Evolutionary conservation across 2,329 filamentous ascomycete genomes (phyloP), one percentile per base, ranked within the genome.

Genomic region (Cladophialophora chaetospira): DNA sequence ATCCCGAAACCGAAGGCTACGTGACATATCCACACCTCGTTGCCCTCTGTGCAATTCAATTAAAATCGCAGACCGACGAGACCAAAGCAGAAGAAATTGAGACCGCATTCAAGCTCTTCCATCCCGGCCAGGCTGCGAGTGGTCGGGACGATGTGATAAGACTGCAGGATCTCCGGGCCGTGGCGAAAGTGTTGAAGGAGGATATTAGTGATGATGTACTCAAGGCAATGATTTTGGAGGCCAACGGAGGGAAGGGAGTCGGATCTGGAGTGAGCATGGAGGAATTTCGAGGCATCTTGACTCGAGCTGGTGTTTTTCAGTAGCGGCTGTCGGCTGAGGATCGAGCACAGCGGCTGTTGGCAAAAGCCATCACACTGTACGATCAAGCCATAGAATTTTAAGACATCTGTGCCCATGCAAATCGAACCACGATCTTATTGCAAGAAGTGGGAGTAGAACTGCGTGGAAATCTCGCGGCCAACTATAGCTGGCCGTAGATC

Each of bases 151-250:
- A 81, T 2, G 83, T 83, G n/a, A 96, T 99, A 64, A 94, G 88
- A 1, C 68, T 97, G 25, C 82, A 81, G 13, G 88, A 96, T 73
- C 75, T 99, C 69, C 83, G 84, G 69, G 81, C 88, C 67, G 87
- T 97, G 52, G 91, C 92, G 38, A 85, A 83, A 65, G 83, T 90
- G 66, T 75, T 99, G 66, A 89, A 91, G 73, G 91, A 96, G 74
- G 90, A 86, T 49, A 86, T 96, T 21, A 83, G 84, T 57, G 94
- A 97, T 67, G 87, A 90, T 46, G 74, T 96, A 69, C 76, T 99
- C 69, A 85, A 84, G 75, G 91, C 97, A 76, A 99, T 99, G 94
- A 88, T 99, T 56, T 77, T 91, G 46, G 93, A 97, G 78, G 94
- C 93, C 46, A 97, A 95, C 72, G 89, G 89, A 2, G 91, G 89